Evolutionary conservation across 1,139 yeast species (phyloP).

Genomic region (Meyerozyma carpophila): DNA sequence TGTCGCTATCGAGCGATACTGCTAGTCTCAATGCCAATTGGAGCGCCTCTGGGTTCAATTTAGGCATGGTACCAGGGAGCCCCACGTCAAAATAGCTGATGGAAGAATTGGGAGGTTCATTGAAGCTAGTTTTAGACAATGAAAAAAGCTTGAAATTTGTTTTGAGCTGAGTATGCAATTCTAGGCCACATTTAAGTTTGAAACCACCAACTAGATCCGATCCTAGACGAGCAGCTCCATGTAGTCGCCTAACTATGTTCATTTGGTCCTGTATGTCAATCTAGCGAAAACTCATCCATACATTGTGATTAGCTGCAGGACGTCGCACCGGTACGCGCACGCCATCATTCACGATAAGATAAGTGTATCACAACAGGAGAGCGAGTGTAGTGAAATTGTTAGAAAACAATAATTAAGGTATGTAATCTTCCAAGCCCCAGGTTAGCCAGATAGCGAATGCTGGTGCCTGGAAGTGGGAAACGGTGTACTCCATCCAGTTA

Average conservation of each 20-base stretch:
- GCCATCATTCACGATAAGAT: constrained; percentile 2
- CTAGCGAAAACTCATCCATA: background rate
- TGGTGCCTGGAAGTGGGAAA: too few relatives aligned
- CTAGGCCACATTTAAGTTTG: constrained; percentile 77
- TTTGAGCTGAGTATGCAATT: constrained; percentile 84
- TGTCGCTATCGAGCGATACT: constrained; percentile 56
- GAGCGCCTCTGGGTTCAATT: constrained; percentile 70
- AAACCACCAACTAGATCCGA: constrained; percentile 11
- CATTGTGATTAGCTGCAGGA: background rate
- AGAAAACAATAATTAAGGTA: background rate
- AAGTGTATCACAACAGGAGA: constrained; percentile 1
- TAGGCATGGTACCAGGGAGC: constrained; percentile 92
- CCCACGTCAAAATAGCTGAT: constrained; percentile 82
- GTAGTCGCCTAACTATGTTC: background rate
- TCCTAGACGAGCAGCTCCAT: background rate
- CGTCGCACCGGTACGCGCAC: background rate
- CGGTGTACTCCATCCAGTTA: too few relatives aligned
- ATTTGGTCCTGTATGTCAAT: background rate
- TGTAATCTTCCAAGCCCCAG: too few relatives aligned
- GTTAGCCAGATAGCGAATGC: too few relatives aligned
- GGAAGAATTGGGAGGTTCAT: constrained; percentile 58
- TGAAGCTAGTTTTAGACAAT: constrained; percentile 42
- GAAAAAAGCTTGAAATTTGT: constrained; percentile 77
- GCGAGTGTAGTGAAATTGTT: background rate
- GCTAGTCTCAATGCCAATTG: constrained; percentile 70